Conservation (phyloP, 805 yeast genomes). For the Hanseniaspora valbyensis region DNA sequence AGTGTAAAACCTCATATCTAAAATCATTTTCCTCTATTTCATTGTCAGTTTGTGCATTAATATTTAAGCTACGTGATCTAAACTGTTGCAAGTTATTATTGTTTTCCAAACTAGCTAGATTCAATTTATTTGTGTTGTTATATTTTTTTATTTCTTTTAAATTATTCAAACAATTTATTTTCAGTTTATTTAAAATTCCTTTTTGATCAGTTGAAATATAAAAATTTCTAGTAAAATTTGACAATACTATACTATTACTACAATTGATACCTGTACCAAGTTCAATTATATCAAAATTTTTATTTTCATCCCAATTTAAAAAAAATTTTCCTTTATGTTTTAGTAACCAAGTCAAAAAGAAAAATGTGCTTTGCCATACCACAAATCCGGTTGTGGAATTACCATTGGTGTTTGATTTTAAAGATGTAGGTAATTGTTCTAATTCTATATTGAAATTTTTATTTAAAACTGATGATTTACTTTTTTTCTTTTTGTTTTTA, state of each 20-base stretch:
- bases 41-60: neutral
- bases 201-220: conserved; percentile 29
- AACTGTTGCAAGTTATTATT: too few species aligned
- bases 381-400: conserved; percentile 32
- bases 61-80: conserved; percentile 12
- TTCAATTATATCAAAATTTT: conserved; percentile 20
- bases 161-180: conserved; percentile 24
- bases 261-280: conserved; percentile 30
- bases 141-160: conserved; percentile 22
- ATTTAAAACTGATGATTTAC: neutral
- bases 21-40: conserved; percentile 7
- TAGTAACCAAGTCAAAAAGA: conserved; percentile 28
- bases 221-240: conserved; percentile 23
- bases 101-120: too few species aligned
- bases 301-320: neutral
- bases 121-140: conserved; percentile 17
- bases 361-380: conserved; percentile 29
- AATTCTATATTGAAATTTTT: conserved; percentile 22
- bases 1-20: conserved; percentile 20
- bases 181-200: conserved; percentile 25
- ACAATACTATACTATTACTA: conserved; percentile 23
- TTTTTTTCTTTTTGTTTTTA: neutral
- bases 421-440: conserved; percentile 25
- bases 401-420: conserved; percentile 25
- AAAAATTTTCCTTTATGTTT: conserved; percentile 22